phyloP scores from a whole-genome alignment of 805 yeast species.

The Pichia cephalocereana region DNA sequence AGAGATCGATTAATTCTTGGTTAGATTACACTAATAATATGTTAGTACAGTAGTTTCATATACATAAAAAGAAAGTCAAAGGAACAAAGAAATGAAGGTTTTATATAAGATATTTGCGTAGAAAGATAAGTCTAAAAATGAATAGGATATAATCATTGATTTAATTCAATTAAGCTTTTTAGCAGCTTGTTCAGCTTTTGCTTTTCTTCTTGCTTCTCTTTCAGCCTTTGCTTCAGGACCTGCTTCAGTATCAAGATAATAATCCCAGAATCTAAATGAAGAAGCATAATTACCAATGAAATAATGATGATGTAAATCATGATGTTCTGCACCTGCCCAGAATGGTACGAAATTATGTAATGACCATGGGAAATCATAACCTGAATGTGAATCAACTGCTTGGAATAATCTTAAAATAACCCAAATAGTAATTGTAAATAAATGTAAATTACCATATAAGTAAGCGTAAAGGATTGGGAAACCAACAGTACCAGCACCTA shows the following conservation, averaged over 20 bases:
- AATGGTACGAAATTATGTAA: slow-evolving; percentile 47
- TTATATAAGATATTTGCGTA: too few species aligned
- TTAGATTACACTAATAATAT: too few species aligned
- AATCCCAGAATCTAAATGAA: slow-evolving; percentile 53
- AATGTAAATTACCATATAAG: slow-evolving; percentile 37
- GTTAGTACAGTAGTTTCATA: too few species aligned
- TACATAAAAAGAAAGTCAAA: too few species aligned
- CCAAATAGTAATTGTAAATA: slow-evolving; percentile 47
- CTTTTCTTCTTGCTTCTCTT: slow-evolving; percentile 36
- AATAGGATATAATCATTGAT: too few species aligned
- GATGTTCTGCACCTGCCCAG: slow-evolving; percentile 62
- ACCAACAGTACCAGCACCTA: slow-evolving; percentile 54
- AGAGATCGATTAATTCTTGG: too few species aligned
- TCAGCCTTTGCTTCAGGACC: slow-evolving; percentile 43
- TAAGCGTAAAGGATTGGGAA: slow-evolving; percentile 48
- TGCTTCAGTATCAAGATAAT: slow-evolving; percentile 41
- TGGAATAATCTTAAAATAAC: slow-evolving; percentile 44
- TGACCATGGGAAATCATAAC: slow-evolving; percentile 57
- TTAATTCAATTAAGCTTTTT: slow-evolving; percentile 8
- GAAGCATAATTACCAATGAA: slow-evolving; percentile 53
- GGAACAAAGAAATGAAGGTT: too few species aligned
- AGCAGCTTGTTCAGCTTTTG: slow-evolving; percentile 29
- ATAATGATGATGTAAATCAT: slow-evolving; percentile 51
- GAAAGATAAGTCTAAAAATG: too few species aligned
- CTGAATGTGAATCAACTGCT: slow-evolving; percentile 54